phyloP scores from a whole-genome alignment of 192 early-diverging fungal species.

The Coemansia javaensis region DNA sequence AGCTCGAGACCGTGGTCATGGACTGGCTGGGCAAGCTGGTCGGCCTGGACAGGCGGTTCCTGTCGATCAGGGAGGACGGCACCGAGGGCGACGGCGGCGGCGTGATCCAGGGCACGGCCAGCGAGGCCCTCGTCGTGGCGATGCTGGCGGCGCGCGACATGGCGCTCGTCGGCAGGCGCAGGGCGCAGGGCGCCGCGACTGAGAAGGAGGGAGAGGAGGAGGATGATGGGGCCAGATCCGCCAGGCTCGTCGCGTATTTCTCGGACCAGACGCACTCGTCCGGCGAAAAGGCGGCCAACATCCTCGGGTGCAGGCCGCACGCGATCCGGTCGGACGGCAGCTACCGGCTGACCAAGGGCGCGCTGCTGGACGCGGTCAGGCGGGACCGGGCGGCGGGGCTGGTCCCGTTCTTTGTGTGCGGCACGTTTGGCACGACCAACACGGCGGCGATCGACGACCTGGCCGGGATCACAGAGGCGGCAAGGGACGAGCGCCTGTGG shows the following conservation, averaged over 20 bases:
- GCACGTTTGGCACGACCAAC: conserved; percentile 62
- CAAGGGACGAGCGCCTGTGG: conserved; percentile 50
- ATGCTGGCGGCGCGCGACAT: conserved; percentile 57
- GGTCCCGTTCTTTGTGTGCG: conserved; percentile 59
- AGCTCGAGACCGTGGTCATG: conserved; percentile 58
- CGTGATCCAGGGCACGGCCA: conserved; percentile 61
- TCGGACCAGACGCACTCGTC: conserved; percentile 59
- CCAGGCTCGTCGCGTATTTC: conserved; percentile 55
- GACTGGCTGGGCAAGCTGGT: conserved; percentile 64
- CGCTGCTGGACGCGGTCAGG: conserved; percentile 43
- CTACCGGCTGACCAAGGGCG: conserved; percentile 33
- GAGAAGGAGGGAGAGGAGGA: no score
- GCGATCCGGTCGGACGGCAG: conserved; percentile 39
- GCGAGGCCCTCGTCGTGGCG: conserved; percentile 54
- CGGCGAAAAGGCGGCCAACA: conserved; percentile 53
- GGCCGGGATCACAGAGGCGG: conserved; percentile 50
- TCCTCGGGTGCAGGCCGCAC: conserved; percentile 27
- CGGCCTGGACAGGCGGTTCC: conserved; percentile 53
- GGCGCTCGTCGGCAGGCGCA: conserved; percentile 32
- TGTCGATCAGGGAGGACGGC: conserved; percentile 40
- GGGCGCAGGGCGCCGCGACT: conserved; percentile 21
- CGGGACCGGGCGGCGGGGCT: conserved; percentile 51
- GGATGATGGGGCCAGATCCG: conserved; percentile 2
- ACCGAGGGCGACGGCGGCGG: conserved; percentile 57
- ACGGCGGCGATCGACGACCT: conserved; percentile 55